phyloP scores from a whole-genome alignment of 768 basidiomycete species.

The Lepiota venenata region DNA sequence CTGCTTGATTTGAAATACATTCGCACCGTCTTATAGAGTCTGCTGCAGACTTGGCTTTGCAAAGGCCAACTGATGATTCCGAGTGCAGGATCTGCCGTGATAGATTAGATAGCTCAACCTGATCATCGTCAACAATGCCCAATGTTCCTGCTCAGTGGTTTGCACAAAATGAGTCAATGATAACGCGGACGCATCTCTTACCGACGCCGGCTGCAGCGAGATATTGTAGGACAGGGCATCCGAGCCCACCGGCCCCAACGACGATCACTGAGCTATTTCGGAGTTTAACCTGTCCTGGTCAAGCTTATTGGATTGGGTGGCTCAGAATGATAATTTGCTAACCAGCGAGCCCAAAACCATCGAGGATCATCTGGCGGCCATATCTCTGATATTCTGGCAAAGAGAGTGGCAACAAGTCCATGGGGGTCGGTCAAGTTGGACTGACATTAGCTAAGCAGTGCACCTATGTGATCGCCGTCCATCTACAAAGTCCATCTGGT shows the following conservation, averaged over 20 bases:
- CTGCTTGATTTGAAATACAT: background rate
- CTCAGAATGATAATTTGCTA: constrained; percentile 7
- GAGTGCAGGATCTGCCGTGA: constrained; percentile 92
- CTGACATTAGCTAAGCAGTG: constrained; percentile 9
- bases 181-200: constrained; percentile 28
- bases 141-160: constrained; percentile 58
- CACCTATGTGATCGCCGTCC: too few relatives aligned
- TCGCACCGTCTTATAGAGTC: constrained; percentile 60
- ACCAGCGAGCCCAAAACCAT: constrained; percentile 87
- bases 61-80: constrained; percentile 67
- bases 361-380: constrained; percentile 95
- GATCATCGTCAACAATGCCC: constrained; percentile 86
- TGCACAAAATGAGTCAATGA: background rate
- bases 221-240: constrained; percentile 94
- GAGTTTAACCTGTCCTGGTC: constrained; percentile 79
- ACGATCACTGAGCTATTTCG: constrained; percentile 75
- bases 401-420: constrained; percentile 23
- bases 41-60: constrained; percentile 83
- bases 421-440: background rate
- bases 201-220: constrained; percentile 91
- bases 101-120: constrained; percentile 85
- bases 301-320: constrained; percentile 11
- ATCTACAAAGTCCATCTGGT: too few relatives aligned
- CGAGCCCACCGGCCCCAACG: constrained; percentile 93
- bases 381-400: constrained; percentile 82